Base-by-base conservation (phyloP, 495 filamentous ascomycete genomes). In the Aspergillus sparsus region DNA sequence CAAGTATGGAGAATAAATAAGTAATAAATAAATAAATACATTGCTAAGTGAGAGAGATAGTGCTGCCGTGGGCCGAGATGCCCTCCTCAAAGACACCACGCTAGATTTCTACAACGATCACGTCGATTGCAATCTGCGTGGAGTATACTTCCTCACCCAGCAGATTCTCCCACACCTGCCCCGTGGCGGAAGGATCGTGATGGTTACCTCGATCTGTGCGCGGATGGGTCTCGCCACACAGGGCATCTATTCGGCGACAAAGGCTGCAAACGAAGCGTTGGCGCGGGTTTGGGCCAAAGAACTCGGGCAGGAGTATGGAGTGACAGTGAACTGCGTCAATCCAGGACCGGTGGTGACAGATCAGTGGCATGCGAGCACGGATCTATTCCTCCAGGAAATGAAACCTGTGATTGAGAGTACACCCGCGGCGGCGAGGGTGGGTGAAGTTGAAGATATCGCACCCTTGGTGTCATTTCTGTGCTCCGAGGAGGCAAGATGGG, bases 71-170 rank as follows among this genome's bases (percentile, higher is more conserved):
- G 62, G 61, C 6, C 60, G 91, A 4, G 75, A 82, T 52, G 70
- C 79, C 16, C 70, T 84, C 55, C 83, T 74, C 0, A 47, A 74
- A 7, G 74, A 80, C 31, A 70, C 69, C 35, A 74, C 71, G 7
- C 60, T 66, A 18, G 69, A 76, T 16, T 69, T 56, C 41, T 56
- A 56, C 21, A 31, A 57, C 18, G 42, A 37, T 42, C 62, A 66
- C 27, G 56, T 66, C 45, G 56, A 68, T 52, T 57, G 53, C 44
- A 70, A 62, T 41, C 53, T 61, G 49, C 53, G 45, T 49, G 65
- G 60, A 13, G 61, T 60, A 4, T 60, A 68, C 37, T 70, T 65
- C 41, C 66, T 71, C 33, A 68, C 65, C 5, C 60, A 70, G 34
- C 49, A 62, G 4, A 50, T 59, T 21, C 8, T 68, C 13, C 64